Conservation (phyloP, 2,329 filamentous ascomycete genomes). For the Eutypella sp. region DNA sequence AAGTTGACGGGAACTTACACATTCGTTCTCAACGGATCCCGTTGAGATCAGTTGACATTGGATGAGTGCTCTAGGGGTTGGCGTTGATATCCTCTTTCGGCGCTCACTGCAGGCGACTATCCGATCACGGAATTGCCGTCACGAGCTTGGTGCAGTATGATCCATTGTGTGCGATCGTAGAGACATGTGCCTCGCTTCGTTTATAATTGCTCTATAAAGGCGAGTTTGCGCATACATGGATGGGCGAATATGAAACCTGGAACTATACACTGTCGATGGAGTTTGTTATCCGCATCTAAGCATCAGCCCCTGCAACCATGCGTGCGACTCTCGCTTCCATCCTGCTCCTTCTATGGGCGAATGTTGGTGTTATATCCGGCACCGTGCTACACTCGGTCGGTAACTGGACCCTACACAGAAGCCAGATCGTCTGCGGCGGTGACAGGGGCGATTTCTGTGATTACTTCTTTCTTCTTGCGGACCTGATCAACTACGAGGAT, state of each 20-base stretch:
- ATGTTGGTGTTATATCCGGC: background rate
- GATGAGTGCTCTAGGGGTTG: too few relatives aligned
- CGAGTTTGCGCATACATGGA: too few relatives aligned
- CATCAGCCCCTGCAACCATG: background rate
- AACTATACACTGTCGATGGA: too few relatives aligned
- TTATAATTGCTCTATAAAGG: too few relatives aligned
- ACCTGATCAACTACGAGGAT: background rate
- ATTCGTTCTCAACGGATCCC: too few relatives aligned
- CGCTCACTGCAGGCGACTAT: background rate
- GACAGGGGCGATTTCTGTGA: background rate
- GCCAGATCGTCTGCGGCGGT: background rate
- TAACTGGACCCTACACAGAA: background rate
- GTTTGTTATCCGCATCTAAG: too few relatives aligned
- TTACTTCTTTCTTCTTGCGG: slow-evolving; percentile 1
- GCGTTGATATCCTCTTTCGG: background rate
- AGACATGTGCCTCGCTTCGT: too few relatives aligned
- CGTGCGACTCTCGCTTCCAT: background rate
- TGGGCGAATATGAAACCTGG: too few relatives aligned
- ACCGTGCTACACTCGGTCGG: background rate
- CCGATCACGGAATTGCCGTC: background rate
- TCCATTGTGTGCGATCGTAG: too few relatives aligned
- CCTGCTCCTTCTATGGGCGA: background rate
- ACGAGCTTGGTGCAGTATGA: background rate
- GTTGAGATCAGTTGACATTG: too few relatives aligned
- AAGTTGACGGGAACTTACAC: too few relatives aligned